Evolutionary conservation across 1,284 basidiomycete genomes (phyloP), one percentile per base, ranked within the genome.

Genomic region (Termitomyces sp.): DNA sequence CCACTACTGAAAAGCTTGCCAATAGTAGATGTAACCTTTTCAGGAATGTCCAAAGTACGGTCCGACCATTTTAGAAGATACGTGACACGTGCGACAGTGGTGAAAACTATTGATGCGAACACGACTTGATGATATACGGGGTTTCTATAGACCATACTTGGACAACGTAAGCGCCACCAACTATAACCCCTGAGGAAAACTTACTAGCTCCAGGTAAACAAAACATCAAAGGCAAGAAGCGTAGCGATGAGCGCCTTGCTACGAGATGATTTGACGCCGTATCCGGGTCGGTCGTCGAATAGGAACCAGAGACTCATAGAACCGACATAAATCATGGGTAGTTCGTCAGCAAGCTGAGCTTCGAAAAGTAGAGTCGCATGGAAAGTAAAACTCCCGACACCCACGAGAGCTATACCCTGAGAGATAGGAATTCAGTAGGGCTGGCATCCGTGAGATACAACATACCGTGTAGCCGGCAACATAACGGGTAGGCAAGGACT

Each of bases 361-460:
- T 80, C 74, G 61, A 80, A 86, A n/a, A 79, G 70, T n/a, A 88
- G 70, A 0, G 84, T 86, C 1, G 83, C 84, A 59, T 88, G 85
- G 65, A 88, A 88, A 41, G 81, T 77, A 61, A 84, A 81, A 63
- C 82, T 84, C 15, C 85, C 85, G 7, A 85, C 55, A 24, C 83
- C 84, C 43, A 86, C 77, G 10, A 86, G 67, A 21, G 72, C 79
- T 51, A 86, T 75, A 8, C 81, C 82, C 84, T 87, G 45, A 31
- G 13, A 7, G 10, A 43, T 21, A 10, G 12, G 9, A 17, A 30
- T 42, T 48, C 33, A 43, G 28, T 40, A 21, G 24, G 19, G 12
- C 21, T 31, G 39, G 17, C 10, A 28, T 34, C 24, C 8, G 44
- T 54, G 46, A 41, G 43, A 51, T 24, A 39, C 21, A 44, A 71